Evolutionary conservation across 148 eudicot species (phyloP).

Genomic region (Tetragonia tetragonoides): DNA sequence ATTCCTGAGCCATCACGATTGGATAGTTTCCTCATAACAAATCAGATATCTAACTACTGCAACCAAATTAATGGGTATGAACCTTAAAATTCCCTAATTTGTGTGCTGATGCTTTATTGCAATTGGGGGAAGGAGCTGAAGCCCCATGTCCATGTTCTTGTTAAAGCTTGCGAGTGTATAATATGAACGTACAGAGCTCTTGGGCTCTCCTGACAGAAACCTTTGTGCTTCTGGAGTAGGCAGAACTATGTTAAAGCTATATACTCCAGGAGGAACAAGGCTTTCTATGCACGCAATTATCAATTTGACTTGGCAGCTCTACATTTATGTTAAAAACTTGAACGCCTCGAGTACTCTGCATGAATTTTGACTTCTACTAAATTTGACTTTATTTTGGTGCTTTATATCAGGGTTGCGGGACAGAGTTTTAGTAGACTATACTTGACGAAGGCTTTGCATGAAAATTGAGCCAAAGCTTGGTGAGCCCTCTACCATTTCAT

Average conservation of each 20-base stretch:
- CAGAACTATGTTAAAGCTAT: too few relatives aligned
- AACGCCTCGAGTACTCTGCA: not conserved
- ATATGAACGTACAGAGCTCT: not conserved
- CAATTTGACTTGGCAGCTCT: too few relatives aligned
- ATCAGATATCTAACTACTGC: constrained; percentile 88
- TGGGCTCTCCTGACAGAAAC: not conserved
- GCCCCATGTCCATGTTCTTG: too few relatives aligned
- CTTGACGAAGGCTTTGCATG: constrained; percentile 86
- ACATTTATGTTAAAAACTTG: too few relatives aligned
- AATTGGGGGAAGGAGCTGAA: too few relatives aligned
- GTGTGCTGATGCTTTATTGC: not conserved
- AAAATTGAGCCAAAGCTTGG: constrained; percentile 34
- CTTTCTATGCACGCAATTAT: too few relatives aligned
- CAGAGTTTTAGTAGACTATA: constrained; percentile 80
- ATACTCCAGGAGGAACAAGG: too few relatives aligned
- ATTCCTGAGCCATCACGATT: constrained; percentile 82
- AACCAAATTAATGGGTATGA: constrained; percentile 92
- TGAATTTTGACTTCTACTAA: not conserved
- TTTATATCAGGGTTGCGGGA: constrained; percentile 82
- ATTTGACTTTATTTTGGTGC: constrained; percentile 2
- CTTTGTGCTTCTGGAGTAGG: not conserved
- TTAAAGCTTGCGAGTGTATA: too few relatives aligned
- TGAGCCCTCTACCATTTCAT: constrained; percentile 18
- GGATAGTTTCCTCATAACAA: constrained; percentile 90
- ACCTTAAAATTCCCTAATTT: not conserved